Percentiles rank a stretch among this genome's conserved stretches.
Conservation (phyloP, 192 early-diverging fungal species). For the Kappamyces sp. region DNA sequence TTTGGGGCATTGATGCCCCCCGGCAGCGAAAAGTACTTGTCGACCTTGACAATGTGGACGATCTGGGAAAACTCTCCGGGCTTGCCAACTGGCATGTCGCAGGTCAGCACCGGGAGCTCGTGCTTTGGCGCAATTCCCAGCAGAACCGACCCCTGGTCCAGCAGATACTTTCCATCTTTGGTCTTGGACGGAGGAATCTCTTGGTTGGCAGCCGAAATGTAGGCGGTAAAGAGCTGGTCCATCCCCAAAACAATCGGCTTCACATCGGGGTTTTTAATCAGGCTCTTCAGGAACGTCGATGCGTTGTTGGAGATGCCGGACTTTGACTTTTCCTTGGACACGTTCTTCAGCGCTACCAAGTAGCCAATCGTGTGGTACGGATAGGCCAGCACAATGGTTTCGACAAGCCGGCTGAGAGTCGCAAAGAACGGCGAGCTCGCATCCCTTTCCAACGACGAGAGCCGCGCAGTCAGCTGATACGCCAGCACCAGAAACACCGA, state of each 20-base stretch:
- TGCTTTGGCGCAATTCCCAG: constrained; percentile 18
- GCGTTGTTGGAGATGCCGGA: constrained; percentile 14
- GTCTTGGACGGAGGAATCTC: constrained; percentile 5
- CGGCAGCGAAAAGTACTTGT: constrained; percentile 22
- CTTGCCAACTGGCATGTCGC: constrained; percentile 22
- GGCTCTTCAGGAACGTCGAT: constrained; percentile 15
- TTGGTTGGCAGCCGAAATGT: constrained; percentile 34
- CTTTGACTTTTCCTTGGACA: constrained; percentile 6
- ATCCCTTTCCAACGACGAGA: constrained; percentile 22
- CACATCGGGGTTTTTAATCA: constrained; percentile 15
- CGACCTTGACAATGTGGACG: constrained; percentile 29
- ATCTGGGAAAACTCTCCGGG: constrained; percentile 27
- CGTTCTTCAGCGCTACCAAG: constrained; percentile 46
- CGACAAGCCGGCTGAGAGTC: constrained; percentile 21
- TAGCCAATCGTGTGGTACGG: constrained; percentile 42
- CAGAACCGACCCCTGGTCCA: constrained; percentile 21
- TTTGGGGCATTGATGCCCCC: constrained; percentile 49
- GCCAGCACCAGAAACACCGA: constrained; percentile 30
- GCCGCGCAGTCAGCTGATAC: constrained; percentile 41
- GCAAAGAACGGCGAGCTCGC: constrained; percentile 20
- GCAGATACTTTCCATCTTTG: constrained; percentile 5
- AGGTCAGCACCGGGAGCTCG: constrained; percentile 33
- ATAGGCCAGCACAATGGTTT: constrained; percentile 29
- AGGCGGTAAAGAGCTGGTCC: constrained; percentile 36
- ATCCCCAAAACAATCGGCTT: constrained; percentile 24